phyloP scores from a whole-genome alignment of 305 asterid genomes.

The Galium porrigens region DNA sequence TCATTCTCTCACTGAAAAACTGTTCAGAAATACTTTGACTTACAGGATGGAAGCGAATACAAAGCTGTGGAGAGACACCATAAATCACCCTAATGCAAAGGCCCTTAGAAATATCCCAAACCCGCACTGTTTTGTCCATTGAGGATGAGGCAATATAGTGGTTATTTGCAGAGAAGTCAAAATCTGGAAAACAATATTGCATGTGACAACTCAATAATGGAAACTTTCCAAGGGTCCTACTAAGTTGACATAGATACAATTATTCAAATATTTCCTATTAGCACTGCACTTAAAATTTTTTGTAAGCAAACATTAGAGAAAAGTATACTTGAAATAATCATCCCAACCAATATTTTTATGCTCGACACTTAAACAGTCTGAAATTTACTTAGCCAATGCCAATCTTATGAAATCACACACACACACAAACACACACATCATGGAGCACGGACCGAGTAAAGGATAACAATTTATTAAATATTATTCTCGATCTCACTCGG shows the following conservation, averaged over 20 bases:
- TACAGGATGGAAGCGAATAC: conserved; percentile 92
- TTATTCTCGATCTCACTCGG: background rate
- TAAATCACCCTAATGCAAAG: conserved; percentile 87
- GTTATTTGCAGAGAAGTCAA: conserved; percentile 88
- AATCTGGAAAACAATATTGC: conserved; percentile 42
- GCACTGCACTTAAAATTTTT: background rate
- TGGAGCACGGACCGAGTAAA: background rate
- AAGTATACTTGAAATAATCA: background rate
- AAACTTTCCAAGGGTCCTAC: conserved; percentile 1
- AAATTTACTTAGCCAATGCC: background rate
- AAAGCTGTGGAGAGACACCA: conserved; percentile 67
- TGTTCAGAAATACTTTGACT: conserved; percentile 22
- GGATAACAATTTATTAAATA: background rate
- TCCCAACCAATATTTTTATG: background rate
- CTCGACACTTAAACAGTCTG: background rate
- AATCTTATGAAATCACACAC: background rate
- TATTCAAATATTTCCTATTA: background rate
- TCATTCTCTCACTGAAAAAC: background rate
- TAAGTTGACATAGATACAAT: background rate
- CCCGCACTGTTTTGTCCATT: conserved; percentile 74
- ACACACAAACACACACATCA: background rate
- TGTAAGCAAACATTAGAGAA: background rate
- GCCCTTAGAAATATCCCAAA: conserved; percentile 85
- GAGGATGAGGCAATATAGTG: conserved; percentile 89
- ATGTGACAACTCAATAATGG: conserved; percentile 15